phyloP scores from a whole-genome alignment of 164 flowering plant genomes.

The Cinnamomum chago region DNA sequence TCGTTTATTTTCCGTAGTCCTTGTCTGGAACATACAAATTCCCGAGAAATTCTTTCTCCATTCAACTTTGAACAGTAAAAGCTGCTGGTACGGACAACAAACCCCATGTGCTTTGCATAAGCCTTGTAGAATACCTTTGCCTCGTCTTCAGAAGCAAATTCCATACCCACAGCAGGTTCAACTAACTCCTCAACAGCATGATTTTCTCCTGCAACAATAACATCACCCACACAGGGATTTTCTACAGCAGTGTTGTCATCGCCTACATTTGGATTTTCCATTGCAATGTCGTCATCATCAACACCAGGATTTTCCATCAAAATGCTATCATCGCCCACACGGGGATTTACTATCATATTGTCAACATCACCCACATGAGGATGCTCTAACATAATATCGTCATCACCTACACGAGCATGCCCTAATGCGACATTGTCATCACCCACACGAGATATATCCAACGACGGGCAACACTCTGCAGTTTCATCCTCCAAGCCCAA shows the following conservation, averaged over 20 bases:
- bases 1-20: conserved; percentile 3
- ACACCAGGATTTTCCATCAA: neutral
- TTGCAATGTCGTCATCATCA: neutral
- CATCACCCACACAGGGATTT: conserved; percentile 12
- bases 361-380: neutral
- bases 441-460: neutral
- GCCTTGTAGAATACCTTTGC: conserved; percentile 13
- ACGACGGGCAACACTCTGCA: neutral
- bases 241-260: neutral
- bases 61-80: conserved; percentile 9
- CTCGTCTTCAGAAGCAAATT: conserved; percentile 9
- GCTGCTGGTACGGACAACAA: conserved; percentile 3
- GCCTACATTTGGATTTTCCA: neutral
- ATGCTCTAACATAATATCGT: neutral
- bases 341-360: neutral
- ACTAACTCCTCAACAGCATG: neutral
- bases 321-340: neutral
- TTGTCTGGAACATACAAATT: conserved; percentile 13
- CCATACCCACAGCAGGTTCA: conserved; percentile 17
- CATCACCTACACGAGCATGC: neutral
- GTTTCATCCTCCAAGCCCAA: conserved; percentile 1
- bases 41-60: conserved; percentile 1
- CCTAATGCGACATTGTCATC: neutral
- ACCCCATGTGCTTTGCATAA: conserved; percentile 10
- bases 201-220: neutral